These are phyloP conservation scores for Hyphopichia fennica DNA, from an alignment of 1,139 yeast species.

Conservation along the genomic window DNA sequence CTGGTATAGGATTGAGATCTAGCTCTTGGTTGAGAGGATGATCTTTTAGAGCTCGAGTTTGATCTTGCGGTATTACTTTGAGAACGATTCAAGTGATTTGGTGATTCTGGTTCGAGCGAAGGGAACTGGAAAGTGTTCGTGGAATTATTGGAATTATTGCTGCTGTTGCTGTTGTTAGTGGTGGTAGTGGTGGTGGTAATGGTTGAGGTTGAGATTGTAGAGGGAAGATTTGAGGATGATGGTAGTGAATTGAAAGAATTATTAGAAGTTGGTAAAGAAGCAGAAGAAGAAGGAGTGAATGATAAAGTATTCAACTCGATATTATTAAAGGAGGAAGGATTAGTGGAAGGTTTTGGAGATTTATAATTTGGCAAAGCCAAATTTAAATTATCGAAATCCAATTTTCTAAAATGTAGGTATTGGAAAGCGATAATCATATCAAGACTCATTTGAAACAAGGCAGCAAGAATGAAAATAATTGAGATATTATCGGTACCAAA, in stretches of 20 bases:
- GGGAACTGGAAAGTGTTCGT: no score
- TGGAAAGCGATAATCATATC: conserved; percentile 78
- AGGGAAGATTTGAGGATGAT: no score
- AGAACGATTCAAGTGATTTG: no score
- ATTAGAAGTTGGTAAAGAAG: neutral
- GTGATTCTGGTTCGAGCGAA: no score
- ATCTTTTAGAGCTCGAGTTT: neutral
- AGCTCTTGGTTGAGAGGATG: neutral
- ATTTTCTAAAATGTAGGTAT: conserved; percentile 54
- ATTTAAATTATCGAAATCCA: conserved; percentile 10
- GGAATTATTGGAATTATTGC: neutral
- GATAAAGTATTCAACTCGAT: neutral
- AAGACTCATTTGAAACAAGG: conserved; percentile 74
- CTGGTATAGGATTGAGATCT: neutral
- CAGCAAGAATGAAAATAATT: conserved; percentile 70
- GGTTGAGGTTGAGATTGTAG: neutral
- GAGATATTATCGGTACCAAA: conserved; percentile 75
- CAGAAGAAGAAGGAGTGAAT: neutral
- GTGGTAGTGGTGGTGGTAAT: no score
- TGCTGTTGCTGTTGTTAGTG: no score
- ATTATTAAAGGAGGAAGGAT: neutral
- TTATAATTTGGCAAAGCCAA: conserved; percentile 1
- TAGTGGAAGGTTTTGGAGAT: neutral
- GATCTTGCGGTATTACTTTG: no score
- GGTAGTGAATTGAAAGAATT: neutral